phyloP scores from a whole-genome alignment of 805 yeast genomes.

The Candida taoyuanica region DNA sequence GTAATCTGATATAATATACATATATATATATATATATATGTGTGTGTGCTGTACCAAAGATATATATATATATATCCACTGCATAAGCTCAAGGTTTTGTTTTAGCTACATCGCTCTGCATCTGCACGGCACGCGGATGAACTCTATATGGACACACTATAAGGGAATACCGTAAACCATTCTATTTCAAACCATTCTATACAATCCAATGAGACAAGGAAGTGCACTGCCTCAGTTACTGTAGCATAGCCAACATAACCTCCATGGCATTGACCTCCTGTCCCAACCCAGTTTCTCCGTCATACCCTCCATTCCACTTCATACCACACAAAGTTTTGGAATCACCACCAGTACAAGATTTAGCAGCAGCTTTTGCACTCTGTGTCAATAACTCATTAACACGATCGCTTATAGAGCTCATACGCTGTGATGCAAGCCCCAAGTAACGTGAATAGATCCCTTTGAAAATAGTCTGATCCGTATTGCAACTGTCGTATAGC shows the following conservation, averaged over 20 bases:
- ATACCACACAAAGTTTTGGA: constrained; percentile 87
- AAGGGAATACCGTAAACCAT: too few relatives aligned
- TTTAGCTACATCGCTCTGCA: too few relatives aligned
- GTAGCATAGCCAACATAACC: constrained; percentile 34
- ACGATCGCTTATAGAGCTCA: constrained; percentile 44
- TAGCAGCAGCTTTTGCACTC: constrained; percentile 71
- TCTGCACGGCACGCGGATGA: too few relatives aligned
- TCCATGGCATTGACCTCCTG: constrained; percentile 89
- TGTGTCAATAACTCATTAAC: constrained; percentile 33
- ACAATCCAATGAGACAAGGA: too few relatives aligned
- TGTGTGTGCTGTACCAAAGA: too few relatives aligned
- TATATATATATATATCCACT: too few relatives aligned
- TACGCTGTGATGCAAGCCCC: constrained; percentile 66
- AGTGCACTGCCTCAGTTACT: background rate
- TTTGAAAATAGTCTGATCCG: constrained; percentile 86
- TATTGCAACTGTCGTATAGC: constrained; percentile 54
- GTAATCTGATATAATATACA: too few relatives aligned
- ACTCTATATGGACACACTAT: too few relatives aligned
- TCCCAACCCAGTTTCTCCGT: constrained; percentile 75
- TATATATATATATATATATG: too few relatives aligned
- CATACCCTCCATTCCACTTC: constrained; percentile 71
- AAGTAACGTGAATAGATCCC: constrained; percentile 74
- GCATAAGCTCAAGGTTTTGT: too few relatives aligned
- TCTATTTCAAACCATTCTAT: too few relatives aligned
- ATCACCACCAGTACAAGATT: constrained; percentile 79